Conservation (phyloP, 495 filamentous ascomycete genomes). For the Hypomontagnella monticulosa region DNA sequence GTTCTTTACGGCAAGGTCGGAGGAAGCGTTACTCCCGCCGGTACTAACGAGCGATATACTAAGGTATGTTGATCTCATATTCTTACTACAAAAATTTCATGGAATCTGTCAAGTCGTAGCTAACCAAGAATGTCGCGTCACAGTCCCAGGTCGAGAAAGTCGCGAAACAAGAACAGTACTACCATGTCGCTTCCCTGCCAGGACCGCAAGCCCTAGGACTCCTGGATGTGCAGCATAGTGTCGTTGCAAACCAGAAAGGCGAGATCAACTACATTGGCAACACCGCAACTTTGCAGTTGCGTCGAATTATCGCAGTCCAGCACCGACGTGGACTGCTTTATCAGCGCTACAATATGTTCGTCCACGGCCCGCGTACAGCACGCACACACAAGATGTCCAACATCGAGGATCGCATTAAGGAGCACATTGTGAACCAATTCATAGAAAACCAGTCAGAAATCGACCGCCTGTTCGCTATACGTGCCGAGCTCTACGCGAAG, state of each 20-base stretch:
- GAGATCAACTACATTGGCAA: background rate
- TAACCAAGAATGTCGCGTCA: background rate
- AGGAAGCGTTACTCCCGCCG: background rate
- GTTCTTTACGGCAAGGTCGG: constrained; percentile 9
- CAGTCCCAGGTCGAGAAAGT: background rate
- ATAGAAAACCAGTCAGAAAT: no score
- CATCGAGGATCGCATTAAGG: no score
- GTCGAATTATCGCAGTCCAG: background rate
- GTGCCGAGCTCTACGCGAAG: background rate
- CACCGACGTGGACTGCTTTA: background rate
- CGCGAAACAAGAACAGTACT: background rate
- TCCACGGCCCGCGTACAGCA: background rate
- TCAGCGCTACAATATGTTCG: constrained; percentile 1
- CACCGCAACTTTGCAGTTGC: background rate
- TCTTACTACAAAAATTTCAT: background rate
- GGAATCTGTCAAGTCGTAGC: background rate
- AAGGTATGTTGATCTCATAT: constrained; percentile 17
- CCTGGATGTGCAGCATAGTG: background rate
- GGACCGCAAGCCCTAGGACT: background rate
- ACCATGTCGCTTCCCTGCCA: background rate
- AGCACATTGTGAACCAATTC: no score
- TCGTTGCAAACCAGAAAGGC: background rate
- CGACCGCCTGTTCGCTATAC: no score
- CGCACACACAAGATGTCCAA: no score
- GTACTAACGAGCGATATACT: constrained; percentile 20